Conservation (phyloP, 176 grass and related monocot species). For the Hyparrhenia diplandra region DNA sequence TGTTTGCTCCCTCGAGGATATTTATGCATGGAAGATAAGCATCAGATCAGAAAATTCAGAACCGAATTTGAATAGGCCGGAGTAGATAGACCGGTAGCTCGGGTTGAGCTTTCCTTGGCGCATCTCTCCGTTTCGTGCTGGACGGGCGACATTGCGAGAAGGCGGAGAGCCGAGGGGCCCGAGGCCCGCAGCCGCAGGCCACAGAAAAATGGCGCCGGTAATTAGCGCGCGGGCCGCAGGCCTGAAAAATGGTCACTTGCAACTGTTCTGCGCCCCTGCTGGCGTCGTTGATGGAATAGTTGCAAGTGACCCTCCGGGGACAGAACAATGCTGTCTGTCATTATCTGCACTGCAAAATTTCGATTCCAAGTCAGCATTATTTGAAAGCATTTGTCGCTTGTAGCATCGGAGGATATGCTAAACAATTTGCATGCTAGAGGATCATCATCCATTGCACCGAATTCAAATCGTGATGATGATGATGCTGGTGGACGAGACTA, state of each 20-base stretch:
- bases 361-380: background rate
- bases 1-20: background rate
- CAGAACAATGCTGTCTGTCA: no score
- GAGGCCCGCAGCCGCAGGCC: no score
- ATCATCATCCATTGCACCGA: background rate
- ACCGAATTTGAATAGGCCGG: background rate
- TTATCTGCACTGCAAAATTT: background rate
- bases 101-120: constrained; percentile 31
- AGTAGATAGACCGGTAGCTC: background rate
- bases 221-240: no score
- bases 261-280: no score
- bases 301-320: no score
- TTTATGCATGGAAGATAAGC: background rate
- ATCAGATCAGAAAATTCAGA: background rate
- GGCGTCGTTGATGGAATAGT: no score
- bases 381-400: background rate
- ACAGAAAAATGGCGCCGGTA: no score
- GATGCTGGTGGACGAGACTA: background rate
- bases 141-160: no score
- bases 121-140: no score
- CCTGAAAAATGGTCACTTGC: no score
- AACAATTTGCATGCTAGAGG: background rate
- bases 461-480: background rate
- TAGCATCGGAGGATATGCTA: background rate
- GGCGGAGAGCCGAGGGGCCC: no score